Base-by-base conservation (phyloP, 2,329 filamentous ascomycete species). In the Xylariaceae sp. region DNA sequence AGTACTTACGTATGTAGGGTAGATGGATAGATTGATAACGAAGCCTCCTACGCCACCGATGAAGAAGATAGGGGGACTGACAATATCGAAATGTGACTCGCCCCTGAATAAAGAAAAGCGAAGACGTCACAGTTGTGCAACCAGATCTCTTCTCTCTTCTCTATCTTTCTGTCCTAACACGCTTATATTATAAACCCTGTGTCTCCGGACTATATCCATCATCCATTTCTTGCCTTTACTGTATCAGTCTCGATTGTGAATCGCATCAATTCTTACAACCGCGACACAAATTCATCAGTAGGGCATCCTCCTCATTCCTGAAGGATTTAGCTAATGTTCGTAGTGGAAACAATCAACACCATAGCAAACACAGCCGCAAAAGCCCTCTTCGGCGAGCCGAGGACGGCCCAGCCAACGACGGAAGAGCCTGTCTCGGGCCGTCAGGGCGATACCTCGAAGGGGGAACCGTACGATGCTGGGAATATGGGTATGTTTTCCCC, bases 401-500 rank as follows among this genome's bases (percentile, higher is more conserved):
- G 45, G 17, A 8, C 13, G 35, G 68, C 61, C 59, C 68, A 67
- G 42, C 65, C 66, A 56, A 63, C 55, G 56, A 70, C 66, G 71
- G 55, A 77, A 73, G 90, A 95, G 75, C 90, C 90, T 15, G 73
- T 92, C 50, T 88, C 88, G 17, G 90, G 90, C 18, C 77, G 84
- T 55, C 77, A 80, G 59, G 90, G 90, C 45, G 77, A 87, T 70
- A 88, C 88, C 3, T 80, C 81, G 23, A 80, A 79, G 49, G 84
- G 82, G 10, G 87, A 93, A 72, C 90, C 90, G 0, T 95, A 86
- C 67, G 90, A 94, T 70, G 84, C 85, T 59, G 90, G 90, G 53
- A 94, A 94, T 72, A 75, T 83, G n/a, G 80, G 84, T 77, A 81
- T 78, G 84, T 73, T 30, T 13, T 23, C 23, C 23, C 23, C 23